These are phyloP conservation scores for Picochlorum costavermella DNA, from an alignment of 139 green algal species.

Conservation along the genomic window DNA sequence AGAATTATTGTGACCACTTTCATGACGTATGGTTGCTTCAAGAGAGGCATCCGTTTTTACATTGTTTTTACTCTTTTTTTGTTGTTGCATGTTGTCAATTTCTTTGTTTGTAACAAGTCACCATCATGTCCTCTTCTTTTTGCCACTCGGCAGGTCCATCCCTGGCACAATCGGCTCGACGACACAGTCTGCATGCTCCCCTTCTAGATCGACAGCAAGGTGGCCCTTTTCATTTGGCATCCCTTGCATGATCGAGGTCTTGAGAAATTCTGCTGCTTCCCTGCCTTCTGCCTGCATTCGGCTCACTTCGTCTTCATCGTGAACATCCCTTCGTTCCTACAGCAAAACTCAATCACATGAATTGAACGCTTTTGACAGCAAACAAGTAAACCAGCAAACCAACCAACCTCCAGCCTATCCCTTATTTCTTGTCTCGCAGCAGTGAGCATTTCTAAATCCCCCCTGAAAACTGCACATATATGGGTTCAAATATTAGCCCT, in stretches of 20 bases:
- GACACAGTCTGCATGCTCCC: background rate
- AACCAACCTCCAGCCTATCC: background rate
- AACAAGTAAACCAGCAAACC: background rate
- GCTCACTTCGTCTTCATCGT: background rate
- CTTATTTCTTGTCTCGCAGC: conserved; percentile 1
- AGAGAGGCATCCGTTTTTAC: too few relatives aligned
- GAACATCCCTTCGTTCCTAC: background rate
- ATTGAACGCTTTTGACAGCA: background rate
- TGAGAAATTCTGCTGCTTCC: conserved; percentile 5
- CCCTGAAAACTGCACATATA: background rate
- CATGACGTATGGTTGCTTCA: too few relatives aligned
- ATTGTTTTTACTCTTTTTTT: too few relatives aligned
- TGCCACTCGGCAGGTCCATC: too few relatives aligned
- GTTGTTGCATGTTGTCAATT: too few relatives aligned
- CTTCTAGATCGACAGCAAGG: background rate
- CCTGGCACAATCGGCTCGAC: background rate
- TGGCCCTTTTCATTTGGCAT: conserved; percentile 2
- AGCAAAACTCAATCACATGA: background rate
- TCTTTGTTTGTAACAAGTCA: too few relatives aligned
- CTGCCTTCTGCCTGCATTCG: background rate
- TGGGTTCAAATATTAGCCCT: too few relatives aligned
- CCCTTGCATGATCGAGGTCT: conserved; percentile 1
- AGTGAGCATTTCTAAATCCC: background rate
- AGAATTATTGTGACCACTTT: too few relatives aligned
- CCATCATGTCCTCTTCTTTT: too few relatives aligned